Percentiles rank a stretch among this genome's conserved stretches.
These are phyloP conservation scores for Backusella tuberculispora DNA, from an alignment of 192 early-diverging fungal genomes.

Conservation along the genomic window DNA sequence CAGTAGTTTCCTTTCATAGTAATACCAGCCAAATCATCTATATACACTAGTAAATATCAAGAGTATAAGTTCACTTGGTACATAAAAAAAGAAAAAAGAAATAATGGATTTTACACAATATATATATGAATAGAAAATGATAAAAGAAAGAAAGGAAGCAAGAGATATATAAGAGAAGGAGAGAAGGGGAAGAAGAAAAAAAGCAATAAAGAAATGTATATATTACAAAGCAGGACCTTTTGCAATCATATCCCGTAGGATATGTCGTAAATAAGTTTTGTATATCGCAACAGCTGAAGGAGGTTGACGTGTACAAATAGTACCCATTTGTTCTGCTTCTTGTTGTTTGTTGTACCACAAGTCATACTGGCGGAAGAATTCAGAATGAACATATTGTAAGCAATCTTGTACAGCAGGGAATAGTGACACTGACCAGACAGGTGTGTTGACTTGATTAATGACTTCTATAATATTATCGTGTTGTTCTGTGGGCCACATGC, in stretches of 20 bases:
- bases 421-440: constrained; percentile 68
- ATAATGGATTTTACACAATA: constrained; percentile 13
- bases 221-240: constrained; percentile 10
- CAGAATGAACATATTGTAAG: constrained; percentile 55
- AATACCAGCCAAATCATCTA: constrained; percentile 1
- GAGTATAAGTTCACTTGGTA: background rate
- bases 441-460: constrained; percentile 51
- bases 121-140: constrained; percentile 17
- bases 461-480: constrained; percentile 80
- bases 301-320: constrained; percentile 33
- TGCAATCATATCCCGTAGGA: constrained; percentile 54
- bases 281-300: constrained; percentile 52
- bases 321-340: constrained; percentile 38
- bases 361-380: constrained; percentile 69
- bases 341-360: constrained; percentile 50
- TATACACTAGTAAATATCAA: background rate
- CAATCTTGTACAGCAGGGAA: constrained; percentile 66
- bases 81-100: background rate
- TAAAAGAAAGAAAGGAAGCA: background rate
- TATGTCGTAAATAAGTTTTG: constrained; percentile 50
- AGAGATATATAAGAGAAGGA: background rate
- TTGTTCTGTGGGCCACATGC: constrained; percentile 76
- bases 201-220: background rate
- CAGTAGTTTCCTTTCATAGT: constrained; percentile 14
- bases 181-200: background rate